Conservation (phyloP, 1,284 basidiomycete species). For the Athelia psychrophila region DNA sequence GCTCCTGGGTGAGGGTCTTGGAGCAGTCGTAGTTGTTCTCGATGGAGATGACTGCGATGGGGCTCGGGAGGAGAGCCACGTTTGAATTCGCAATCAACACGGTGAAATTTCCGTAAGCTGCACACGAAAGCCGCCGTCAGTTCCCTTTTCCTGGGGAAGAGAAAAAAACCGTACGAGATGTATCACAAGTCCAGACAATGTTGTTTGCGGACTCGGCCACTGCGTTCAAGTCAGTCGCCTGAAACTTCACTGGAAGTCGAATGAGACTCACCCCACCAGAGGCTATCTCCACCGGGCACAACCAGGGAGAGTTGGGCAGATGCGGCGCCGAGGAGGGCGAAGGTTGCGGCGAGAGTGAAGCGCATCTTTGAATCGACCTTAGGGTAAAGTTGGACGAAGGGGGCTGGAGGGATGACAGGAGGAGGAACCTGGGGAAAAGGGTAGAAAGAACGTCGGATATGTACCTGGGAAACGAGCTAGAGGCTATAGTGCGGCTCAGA, state of each 20-base stretch:
- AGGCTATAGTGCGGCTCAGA: too few species aligned
- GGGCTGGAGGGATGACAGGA: background rate
- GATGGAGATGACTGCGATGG: constrained; percentile 44
- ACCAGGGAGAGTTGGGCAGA: constrained; percentile 21
- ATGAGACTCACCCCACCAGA: constrained; percentile 47
- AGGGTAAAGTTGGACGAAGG: constrained; percentile 32
- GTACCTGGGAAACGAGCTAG: too few species aligned
- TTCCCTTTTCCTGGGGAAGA: constrained; percentile 35
- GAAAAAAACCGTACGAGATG: constrained; percentile 33
- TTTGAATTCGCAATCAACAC: constrained; percentile 35
- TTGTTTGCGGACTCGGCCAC: constrained; percentile 34
- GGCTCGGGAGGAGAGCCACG: constrained; percentile 24
- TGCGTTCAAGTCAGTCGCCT: constrained; percentile 9
- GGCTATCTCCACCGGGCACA: constrained; percentile 6
- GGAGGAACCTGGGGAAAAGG: too few species aligned
- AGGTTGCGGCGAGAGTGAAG: constrained; percentile 28
- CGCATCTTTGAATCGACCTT: too few species aligned
- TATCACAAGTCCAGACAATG: constrained; percentile 32
- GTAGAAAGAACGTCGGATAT: too few species aligned
- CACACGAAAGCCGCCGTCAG: constrained; percentile 30
- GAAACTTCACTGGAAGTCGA: background rate
- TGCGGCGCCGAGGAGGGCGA: constrained; percentile 32
- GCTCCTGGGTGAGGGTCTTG: constrained; percentile 45
- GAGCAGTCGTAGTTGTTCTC: constrained; percentile 62
- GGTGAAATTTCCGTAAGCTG: background rate